phyloP scores from a whole-genome alignment of 805 yeast species.

The Ogataea sp. region DNA sequence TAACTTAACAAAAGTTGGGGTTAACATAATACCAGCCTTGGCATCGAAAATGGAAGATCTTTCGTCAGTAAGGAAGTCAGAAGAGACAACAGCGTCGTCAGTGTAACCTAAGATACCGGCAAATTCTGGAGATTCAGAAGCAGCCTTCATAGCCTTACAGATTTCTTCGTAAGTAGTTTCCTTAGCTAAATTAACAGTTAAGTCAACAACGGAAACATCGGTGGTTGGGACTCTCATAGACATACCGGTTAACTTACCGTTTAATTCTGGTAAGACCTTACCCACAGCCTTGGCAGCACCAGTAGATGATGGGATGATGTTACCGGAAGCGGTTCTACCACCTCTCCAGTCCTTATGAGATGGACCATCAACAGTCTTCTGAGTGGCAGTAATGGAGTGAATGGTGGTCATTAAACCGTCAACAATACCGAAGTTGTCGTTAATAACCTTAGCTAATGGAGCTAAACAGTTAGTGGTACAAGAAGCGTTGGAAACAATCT shows the following conservation, averaged over 20 bases:
- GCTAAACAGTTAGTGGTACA: conserved; percentile 96
- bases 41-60: conserved; percentile 89
- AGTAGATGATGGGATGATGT: conserved; percentile 91
- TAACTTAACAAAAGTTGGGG: conserved; percentile 85
- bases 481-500: conserved; percentile 84
- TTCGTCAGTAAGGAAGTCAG: conserved; percentile 78
- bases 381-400: conserved; percentile 94
- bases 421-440: conserved; percentile 80
- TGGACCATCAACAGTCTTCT: conserved; percentile 95
- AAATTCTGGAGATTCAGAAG: conserved; percentile 68
- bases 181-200: conserved; percentile 76
- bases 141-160: conserved; percentile 69
- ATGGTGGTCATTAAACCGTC: conserved; percentile 95
- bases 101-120: conserved; percentile 87
- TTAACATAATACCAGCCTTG: conserved; percentile 81
- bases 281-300: conserved; percentile 99
- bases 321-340: conserved; percentile 93
- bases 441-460: conserved; percentile 84
- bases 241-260: conserved; percentile 92
- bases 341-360: conserved; percentile 99
- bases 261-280: conserved; percentile 83
- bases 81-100: conserved; percentile 85
- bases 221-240: conserved; percentile 91
- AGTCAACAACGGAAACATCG: conserved; percentile 89
- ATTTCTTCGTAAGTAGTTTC: conserved; percentile 78